Conservation (phyloP, 2,329 filamentous ascomycete genomes). For the Xylariaceae sp. region DNA sequence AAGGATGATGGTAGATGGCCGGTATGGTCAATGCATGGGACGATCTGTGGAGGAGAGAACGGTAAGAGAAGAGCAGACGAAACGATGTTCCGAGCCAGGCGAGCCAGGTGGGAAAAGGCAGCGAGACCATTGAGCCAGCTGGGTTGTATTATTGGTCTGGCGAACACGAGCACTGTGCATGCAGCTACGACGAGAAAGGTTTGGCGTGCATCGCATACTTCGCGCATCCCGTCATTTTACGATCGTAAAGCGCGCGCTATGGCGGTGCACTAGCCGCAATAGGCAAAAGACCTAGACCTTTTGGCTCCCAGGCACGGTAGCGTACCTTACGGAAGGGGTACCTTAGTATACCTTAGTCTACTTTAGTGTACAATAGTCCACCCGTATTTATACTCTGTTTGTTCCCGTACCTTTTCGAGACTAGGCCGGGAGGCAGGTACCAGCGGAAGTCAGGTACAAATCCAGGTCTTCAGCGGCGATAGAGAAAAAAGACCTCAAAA, state of each 20-base stretch:
- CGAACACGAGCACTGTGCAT: slow-evolving; percentile 24
- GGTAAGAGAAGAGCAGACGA: slow-evolving; percentile 15
- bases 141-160: slow-evolving; percentile 12
- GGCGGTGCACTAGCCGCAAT: neutral
- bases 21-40: slow-evolving; percentile 19
- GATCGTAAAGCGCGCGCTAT: neutral
- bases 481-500: too few relatives aligned
- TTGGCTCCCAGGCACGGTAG: neutral
- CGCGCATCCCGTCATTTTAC: slow-evolving; percentile 11
- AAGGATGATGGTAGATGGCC: slow-evolving; percentile 10
- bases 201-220: slow-evolving; percentile 17
- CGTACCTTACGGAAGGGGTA: neutral
- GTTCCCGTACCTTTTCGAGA: too few relatives aligned
- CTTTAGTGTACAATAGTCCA: neutral
- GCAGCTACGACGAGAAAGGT: slow-evolving; percentile 18
- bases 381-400: neutral
- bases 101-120: slow-evolving; percentile 13
- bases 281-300: neutral
- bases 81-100: slow-evolving; percentile 8
- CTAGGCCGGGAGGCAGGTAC: too few relatives aligned
- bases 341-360: neutral
- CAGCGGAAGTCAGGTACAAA: too few relatives aligned
- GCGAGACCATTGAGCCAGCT: slow-evolving; percentile 3
- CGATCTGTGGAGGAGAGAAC: slow-evolving; percentile 12
- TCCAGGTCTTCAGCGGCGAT: too few relatives aligned